phyloP scores from a whole-genome alignment of 2,329 filamentous ascomycete genomes.

The Leptographium wingfieldii region DNA sequence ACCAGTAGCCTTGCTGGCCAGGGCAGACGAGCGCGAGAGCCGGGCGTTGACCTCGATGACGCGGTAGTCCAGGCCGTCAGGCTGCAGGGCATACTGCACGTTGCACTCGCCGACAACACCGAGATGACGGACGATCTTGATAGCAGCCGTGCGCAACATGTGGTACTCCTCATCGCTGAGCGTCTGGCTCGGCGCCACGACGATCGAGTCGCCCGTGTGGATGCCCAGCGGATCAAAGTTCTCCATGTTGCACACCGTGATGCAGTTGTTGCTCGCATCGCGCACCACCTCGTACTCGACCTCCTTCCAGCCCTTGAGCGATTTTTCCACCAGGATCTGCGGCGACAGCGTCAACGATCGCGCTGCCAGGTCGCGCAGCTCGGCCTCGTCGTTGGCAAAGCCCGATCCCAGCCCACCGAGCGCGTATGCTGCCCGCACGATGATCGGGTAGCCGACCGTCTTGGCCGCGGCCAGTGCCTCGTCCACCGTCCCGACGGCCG shows the following conservation, averaged over 20 bases:
- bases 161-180: slow-evolving; percentile 98
- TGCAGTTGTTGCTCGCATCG: slow-evolving; percentile 96
- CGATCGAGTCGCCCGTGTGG: slow-evolving; percentile 97
- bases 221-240: slow-evolving; percentile 98
- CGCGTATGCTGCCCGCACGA: slow-evolving; percentile 92
- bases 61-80: slow-evolving; percentile 92
- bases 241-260: slow-evolving; percentile 98
- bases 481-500: slow-evolving; percentile 82
- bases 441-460: slow-evolving; percentile 88
- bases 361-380: slow-evolving; percentile 86
- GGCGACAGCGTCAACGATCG: slow-evolving; percentile 86
- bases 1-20: slow-evolving; percentile 95
- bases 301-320: slow-evolving; percentile 98
- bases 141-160: slow-evolving; percentile 94
- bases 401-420: slow-evolving; percentile 92
- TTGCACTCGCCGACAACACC: slow-evolving; percentile 98
- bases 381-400: slow-evolving; percentile 87
- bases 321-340: slow-evolving; percentile 96
- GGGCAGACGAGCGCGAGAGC: slow-evolving; percentile 90
- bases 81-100: slow-evolving; percentile 93
- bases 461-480: slow-evolving; percentile 82
- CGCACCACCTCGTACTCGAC: slow-evolving; percentile 97
- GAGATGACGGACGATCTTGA: slow-evolving; percentile 95
- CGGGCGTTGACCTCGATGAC: slow-evolving; percentile 99
- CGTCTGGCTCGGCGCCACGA: slow-evolving; percentile 93